Evolutionary conservation across 139 green algal species (phyloP).

Genomic region (Picochlorum sp.): DNA sequence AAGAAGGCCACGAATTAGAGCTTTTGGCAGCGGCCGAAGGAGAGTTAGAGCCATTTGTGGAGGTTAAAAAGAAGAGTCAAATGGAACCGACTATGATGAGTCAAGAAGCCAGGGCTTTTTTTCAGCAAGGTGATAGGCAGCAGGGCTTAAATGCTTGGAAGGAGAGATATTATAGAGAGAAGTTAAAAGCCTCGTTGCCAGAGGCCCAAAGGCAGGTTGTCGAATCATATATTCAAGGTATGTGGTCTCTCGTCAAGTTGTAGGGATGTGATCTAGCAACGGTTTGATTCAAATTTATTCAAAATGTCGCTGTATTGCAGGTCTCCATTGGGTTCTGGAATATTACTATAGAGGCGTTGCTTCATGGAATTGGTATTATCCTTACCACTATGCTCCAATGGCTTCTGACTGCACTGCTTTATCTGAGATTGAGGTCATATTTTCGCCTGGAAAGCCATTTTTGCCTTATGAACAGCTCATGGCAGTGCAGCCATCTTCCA

Average conservation of each 20-base stretch:
- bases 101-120: slow-evolving; percentile 52
- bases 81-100: slow-evolving; percentile 76
- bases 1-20: slow-evolving; percentile 19
- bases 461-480: slow-evolving; percentile 85
- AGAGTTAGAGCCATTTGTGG: not conserved
- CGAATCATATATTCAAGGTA: slow-evolving; percentile 49
- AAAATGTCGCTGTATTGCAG: too few relatives aligned
- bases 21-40: slow-evolving; percentile 27
- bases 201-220: slow-evolving; percentile 22
- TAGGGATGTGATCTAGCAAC: not conserved
- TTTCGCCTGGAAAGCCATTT: slow-evolving; percentile 69
- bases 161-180: slow-evolving; percentile 75
- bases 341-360: slow-evolving; percentile 91
- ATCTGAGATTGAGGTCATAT: slow-evolving; percentile 22
- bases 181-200: slow-evolving; percentile 42
- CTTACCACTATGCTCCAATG: slow-evolving; percentile 85
- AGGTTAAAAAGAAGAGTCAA: not conserved
- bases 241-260: too few relatives aligned
- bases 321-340: slow-evolving; percentile 85
- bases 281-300: not conserved
- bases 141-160: slow-evolving; percentile 59
- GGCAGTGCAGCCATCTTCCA: slow-evolving; percentile 67
- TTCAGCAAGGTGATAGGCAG: slow-evolving; percentile 51
- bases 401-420: slow-evolving; percentile 44
- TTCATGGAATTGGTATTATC: slow-evolving; percentile 92